Conservation (phyloP, 441 rosid genomes). For the Theobroma grandiflorum region DNA sequence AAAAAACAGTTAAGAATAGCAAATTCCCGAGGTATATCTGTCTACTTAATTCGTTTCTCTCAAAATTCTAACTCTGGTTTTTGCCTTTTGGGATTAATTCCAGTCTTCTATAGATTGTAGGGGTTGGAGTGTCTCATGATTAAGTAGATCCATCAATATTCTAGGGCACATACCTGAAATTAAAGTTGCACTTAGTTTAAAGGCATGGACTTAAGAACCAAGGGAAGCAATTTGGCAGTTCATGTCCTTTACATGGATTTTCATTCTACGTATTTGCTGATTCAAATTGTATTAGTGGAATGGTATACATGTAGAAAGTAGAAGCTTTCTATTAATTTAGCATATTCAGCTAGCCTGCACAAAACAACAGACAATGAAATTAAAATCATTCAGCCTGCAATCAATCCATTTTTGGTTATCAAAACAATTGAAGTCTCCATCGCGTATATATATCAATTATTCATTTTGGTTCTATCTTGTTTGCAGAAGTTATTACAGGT, state of each 20-base stretch:
- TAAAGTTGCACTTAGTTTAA: background rate
- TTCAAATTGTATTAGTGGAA: background rate
- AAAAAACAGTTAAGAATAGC: conserved; percentile 34
- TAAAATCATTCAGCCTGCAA: too few relatives aligned
- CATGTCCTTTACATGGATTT: background rate
- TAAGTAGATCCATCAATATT: too few relatives aligned
- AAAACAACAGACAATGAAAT: too few relatives aligned
- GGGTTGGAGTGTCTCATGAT: too few relatives aligned
- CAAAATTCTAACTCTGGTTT: background rate
- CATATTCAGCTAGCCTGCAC: too few relatives aligned
- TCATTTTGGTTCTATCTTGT: background rate
- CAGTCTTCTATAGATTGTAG: background rate
- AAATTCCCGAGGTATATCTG: conserved; percentile 39
- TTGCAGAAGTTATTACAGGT: conserved; percentile 43
- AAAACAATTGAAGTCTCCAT: background rate
- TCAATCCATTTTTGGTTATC: too few relatives aligned
- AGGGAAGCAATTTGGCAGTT: background rate
- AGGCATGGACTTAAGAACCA: too few relatives aligned
- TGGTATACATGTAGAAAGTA: background rate
- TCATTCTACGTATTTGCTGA: too few relatives aligned
- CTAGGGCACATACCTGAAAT: background rate
- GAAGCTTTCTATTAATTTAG: background rate
- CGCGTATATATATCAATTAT: background rate
- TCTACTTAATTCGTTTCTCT: background rate
- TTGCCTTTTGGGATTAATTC: too few relatives aligned